Base-by-base conservation (phyloP, 1,139 yeast species). In the Protomyces inouyei region DNA sequence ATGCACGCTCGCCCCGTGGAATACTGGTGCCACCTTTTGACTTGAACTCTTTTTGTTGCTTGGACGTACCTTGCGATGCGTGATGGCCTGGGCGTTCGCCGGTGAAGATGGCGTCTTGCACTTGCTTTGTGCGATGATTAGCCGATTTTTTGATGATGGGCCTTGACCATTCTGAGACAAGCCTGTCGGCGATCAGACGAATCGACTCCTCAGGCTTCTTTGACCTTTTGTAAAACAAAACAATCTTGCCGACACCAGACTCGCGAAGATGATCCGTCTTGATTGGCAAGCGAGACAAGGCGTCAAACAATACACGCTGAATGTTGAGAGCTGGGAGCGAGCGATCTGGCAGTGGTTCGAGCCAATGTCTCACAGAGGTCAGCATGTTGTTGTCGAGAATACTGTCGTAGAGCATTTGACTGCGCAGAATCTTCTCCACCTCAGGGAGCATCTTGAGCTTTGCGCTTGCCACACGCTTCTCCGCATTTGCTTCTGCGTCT, bases 341-440 rank as follows among this genome's bases (percentile, higher is more conserved):
- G 55, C 96, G 96, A 79, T 95, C 98, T 1, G 98, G 98, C 70
- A 95, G 81, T 52, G 99, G 99, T 75, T 95, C 99, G 67, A 95
- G 81, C 99, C 99, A 95, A 74, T 90, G 86, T 71, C 98, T 83
- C 48, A 95, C 93, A 60, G 97, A 95, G 72, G 93, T 97, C 69
- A 95, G 80, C 72, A 95, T 77, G 75, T 95, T 95, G 75, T 93
- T 95, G 78, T 95, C 99, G 72, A 95, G 81, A 65, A 95, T 89
- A 16, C 97, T 88, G 72, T 92, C 97, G 40, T 97, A 90, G 9
- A 69, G 61, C 35, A 68, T 51, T 23, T 66, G 91, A 77, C 91
- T 87, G 51, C 90, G 81, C 71, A 95, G 78, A 5, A 89, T 85
- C 67, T 83, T 85, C 67, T 82, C 83, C 23, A 93, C 98, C 71